Base-by-base conservation (phyloP, 495 filamentous ascomycete genomes). In the Aspergillus funiculosus region DNA sequence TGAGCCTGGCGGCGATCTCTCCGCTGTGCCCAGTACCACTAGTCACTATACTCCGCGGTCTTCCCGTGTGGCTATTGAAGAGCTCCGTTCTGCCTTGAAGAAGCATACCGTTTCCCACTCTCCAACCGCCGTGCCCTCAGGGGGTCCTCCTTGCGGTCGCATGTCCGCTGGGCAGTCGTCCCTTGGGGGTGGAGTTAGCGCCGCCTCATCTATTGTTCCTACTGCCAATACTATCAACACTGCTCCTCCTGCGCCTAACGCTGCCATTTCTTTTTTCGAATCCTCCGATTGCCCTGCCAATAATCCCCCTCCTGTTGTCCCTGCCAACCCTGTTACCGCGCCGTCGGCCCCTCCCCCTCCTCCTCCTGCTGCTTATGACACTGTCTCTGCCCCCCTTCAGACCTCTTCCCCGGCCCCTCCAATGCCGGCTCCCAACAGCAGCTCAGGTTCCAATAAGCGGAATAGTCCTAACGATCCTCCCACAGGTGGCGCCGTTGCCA, bases 31-130 rank as follows among this genome's bases (percentile, higher is more conserved):
- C 60, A 52, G 50, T 65, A 50, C 63, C 60, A 52, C 48, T 65
- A 50, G 58, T 63, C 54, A 63, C 53, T 58, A 50, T 36, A 63
- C 61, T 52, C 63, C 60, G 41, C 61, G 60, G 42, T 68, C 61
- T 24, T 68, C 68, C 25, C 70, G 66, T 45, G 39, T 69, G 55
- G 67, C 67, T 52, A 68, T 73, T 60, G 68, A 73, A 57, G 70
- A 73, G 58, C 62, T 73, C 25, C 70, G 70, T 14, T 64, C 70
- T 36, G 70, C 70, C 45, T 37, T 73, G 51, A 72, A 63, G 29
- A 59, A 61, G 22, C 67, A 73, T 51, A 61, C 70, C 42, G 68
- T 72, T 58, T 64, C 62, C 56, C 56, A 62, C 6, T 46, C 64
- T 35, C 58, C 66, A 27, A 59, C 65, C 31, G 53, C 62, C 58